Evolutionary conservation across 2,329 filamentous ascomycete genomes (phyloP), one percentile per base, ranked within the genome.

Genomic region (Alternaria gaisen): DNA sequence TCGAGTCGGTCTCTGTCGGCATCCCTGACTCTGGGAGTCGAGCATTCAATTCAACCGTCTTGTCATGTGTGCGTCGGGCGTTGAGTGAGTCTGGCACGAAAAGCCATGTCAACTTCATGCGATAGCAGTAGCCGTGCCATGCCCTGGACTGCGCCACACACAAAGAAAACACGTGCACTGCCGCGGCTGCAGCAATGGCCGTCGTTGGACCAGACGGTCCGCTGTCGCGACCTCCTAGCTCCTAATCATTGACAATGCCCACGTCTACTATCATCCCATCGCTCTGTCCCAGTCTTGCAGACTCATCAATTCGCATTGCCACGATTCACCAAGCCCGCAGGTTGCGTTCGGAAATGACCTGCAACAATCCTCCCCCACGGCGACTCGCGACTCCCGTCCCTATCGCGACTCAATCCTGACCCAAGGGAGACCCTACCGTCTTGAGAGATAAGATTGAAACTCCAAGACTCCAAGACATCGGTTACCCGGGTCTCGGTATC

Each of bases 401-500:
- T 38, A 42, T 28, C 28, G 22, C 32, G 53, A 50, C 30, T 52
- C 43, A 47, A 30, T 40, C 14, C 8, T 14, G 18, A 48, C 14
- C 16, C 42, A 48, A 34, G 56, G 56, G 52, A 12, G 30, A n/a
- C 53, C 57, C 53, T 56, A 28, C 53, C 26, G 34, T 30, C 41
- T 48, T 28, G 12, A 36, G 12, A 36, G 36, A 54, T 34, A 34
- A 56, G 53, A 56, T 43, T 56, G 28, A 41, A 42, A 43, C 28
- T 16, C 44, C 20, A 38, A 42, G 53, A 24, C 34, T 46, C 43
- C 52, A 56, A 44, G 52, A 40, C 44, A 20, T 56, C 44, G 53
- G 44, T 20, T 51, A 46, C 57, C 53, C 53, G 53, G 53, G 38
- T 38, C 24, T 43, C 44, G 57, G 57, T 46, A 51, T 16, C 24